A percentile compares a stretch with the other conserved stretches of the same genome.
These are phyloP conservation scores for Fennellomyces sp. DNA, from an alignment of 371 early-diverging fungal genomes.

Conservation along the genomic window DNA sequence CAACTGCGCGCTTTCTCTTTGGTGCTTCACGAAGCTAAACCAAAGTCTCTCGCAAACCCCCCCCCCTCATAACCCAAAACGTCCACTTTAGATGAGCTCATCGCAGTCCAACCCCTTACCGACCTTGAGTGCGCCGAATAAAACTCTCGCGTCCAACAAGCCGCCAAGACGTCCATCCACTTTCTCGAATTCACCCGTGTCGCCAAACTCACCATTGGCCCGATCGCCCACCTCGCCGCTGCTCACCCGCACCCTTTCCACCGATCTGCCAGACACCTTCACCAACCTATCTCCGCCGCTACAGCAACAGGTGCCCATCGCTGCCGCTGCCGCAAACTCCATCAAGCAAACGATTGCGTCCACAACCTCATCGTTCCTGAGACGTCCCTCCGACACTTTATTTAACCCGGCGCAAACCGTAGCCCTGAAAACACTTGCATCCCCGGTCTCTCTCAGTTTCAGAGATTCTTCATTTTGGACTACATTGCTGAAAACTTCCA, in stretches of 20 bases:
- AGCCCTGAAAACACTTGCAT: slow-evolving; percentile 51
- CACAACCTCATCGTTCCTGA: slow-evolving; percentile 17
- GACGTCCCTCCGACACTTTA: slow-evolving; percentile 29
- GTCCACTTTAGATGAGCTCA: slow-evolving; percentile 18
- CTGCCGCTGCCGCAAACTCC: slow-evolving; percentile 1
- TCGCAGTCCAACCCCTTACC: slow-evolving; percentile 20
- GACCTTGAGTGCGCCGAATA: slow-evolving; percentile 38
- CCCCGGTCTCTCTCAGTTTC: slow-evolving; percentile 18
- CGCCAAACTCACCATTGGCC: slow-evolving; percentile 11
- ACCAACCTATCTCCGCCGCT: slow-evolving; percentile 8
- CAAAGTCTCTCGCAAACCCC: not conserved
- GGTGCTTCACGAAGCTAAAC: not conserved
- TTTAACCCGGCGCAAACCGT: slow-evolving; percentile 41
- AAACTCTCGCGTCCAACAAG: slow-evolving; percentile 31
- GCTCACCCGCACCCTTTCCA: slow-evolving; percentile 29
- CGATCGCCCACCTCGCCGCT: slow-evolving; percentile 13
- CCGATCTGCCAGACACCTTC: slow-evolving; percentile 35
- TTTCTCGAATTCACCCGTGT: slow-evolving; percentile 13
- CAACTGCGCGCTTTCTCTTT: no score
- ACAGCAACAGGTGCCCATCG: slow-evolving; percentile 7
- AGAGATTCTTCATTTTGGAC: slow-evolving; percentile 46
- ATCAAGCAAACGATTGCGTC: slow-evolving; percentile 23
- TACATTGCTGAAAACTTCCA: slow-evolving; percentile 43
- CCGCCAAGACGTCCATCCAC: slow-evolving; percentile 25
- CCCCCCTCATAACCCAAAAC: not conserved